Evolutionary conservation across 169 alveolate genomes (phyloP), one percentile per base, ranked within the genome.

Genomic region (Plasmodium berghei): DNA sequence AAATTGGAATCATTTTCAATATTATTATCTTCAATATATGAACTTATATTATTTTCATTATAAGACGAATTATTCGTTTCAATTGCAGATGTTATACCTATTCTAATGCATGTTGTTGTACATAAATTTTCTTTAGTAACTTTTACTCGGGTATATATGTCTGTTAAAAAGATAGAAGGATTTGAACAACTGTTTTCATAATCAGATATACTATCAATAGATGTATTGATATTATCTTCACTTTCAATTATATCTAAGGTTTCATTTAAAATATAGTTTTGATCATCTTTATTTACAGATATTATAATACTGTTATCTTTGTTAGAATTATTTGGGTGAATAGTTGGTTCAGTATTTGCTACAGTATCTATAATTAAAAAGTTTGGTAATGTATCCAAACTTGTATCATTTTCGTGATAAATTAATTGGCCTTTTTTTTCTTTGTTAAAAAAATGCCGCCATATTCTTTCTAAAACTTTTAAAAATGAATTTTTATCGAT

Each of bases 311-410:
- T 14, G 8, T 8, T 12, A 52, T 52, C 59, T 16, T 4, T 16
- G n/a, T 52, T 52, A 12, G 20, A 14, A 12, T 16, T 16, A 0
- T 52, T 16, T 4, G 18, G 59, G 8, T 2, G 8, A 3, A 34
- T 5, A 34, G 1, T 34, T 2, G 5, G 8, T 34, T 34, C 42
- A 3, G 42, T 5, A 34, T 34, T 34, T 34, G 42, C 3, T 5
- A 34, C 28, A 66, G 40, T 66, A 59, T 80, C 90, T 18, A 80
- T 80, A 67, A 67, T 80, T 80, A 80, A 66, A 48, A 80, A 80
- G 40, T 80, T 80, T 28, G 90, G 80, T 45, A 80, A 48, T 1
- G 67, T 61, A 4, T 80, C 54, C 42, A 34, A 34, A 34, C 0
- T 34, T 34, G 42, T 5, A 34, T 34, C 42, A 34, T 34, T 34